phyloP scores from a whole-genome alignment of 2,329 filamentous ascomycete genomes.

The Fusarium sp. region DNA sequence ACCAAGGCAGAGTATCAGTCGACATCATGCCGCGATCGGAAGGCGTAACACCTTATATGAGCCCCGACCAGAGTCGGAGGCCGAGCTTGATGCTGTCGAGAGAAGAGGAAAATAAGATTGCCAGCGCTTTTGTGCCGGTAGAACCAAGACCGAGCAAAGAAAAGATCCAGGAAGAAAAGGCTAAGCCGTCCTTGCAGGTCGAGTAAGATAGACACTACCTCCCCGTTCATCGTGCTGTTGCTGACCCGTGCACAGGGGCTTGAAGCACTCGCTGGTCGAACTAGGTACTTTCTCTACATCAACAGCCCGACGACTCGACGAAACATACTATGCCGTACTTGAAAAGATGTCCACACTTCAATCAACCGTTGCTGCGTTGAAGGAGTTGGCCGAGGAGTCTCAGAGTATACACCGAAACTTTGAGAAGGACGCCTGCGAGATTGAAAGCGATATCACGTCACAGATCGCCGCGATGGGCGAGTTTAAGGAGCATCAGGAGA shows the following conservation, averaged over 20 bases:
- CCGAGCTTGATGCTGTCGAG: constrained; percentile 53
- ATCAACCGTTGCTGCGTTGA: constrained; percentile 71
- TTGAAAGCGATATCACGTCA: constrained; percentile 68
- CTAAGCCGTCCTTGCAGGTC: constrained; percentile 46
- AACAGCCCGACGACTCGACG: constrained; percentile 74
- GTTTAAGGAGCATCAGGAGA: constrained; percentile 73
- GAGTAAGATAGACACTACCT: constrained; percentile 44
- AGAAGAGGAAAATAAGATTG: constrained; percentile 43
- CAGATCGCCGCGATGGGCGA: constrained; percentile 71
- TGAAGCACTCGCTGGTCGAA: constrained; percentile 63
- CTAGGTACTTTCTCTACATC: constrained; percentile 70
- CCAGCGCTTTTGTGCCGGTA: constrained; percentile 12
- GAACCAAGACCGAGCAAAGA: constrained; percentile 49
- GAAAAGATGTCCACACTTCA: constrained; percentile 74
- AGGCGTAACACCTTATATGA: constrained; percentile 57
- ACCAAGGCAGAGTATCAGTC: constrained; percentile 54
- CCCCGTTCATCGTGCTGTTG: background rate
- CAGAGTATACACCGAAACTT: constrained; percentile 69
- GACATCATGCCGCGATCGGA: constrained; percentile 60
- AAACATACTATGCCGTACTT: constrained; percentile 78
- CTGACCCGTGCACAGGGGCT: constrained; percentile 51
- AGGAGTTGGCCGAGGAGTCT: constrained; percentile 73
- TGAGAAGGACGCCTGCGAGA: constrained; percentile 65
- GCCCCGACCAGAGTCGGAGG: constrained; percentile 57
- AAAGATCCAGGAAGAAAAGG: constrained; percentile 53